These are phyloP conservation scores for Solanum stenotomum DNA, from an alignment of 257 asterid genomes.

Conservation along the genomic window DNA sequence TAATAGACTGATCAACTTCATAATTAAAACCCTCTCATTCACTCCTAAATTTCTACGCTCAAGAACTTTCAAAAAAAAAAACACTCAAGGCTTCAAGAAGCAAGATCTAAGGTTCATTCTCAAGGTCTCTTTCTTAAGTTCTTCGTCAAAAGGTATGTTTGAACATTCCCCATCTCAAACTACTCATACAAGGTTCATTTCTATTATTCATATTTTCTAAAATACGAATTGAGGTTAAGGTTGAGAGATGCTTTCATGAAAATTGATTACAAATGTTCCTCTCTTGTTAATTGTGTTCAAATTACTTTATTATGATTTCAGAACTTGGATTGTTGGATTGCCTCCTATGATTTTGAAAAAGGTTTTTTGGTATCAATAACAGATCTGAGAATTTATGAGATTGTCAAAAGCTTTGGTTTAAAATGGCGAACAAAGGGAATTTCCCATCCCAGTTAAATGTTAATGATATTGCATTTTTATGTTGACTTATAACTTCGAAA, in stretches of 20 bases:
- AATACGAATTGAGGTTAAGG: background rate
- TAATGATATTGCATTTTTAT: background rate
- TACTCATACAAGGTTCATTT: background rate
- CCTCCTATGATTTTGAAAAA: background rate
- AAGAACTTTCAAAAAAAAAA: too few relatives aligned
- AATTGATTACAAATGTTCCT: background rate
- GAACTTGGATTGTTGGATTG: background rate
- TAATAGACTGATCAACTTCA: background rate
- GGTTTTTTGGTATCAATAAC: background rate
- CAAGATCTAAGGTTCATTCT: background rate
- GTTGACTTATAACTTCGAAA: background rate
- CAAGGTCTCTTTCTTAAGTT: background rate
- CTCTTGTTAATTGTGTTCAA: background rate
- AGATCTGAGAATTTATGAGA: background rate
- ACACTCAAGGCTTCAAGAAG: background rate
- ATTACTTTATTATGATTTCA: background rate
- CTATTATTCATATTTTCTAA: background rate
- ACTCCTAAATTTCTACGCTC: background rate
- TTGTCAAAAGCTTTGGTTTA: background rate
- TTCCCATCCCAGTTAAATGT: background rate
- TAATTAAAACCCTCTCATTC: background rate
- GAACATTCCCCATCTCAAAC: background rate
- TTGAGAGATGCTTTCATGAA: background rate
- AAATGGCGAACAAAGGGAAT: background rate
- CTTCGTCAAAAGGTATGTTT: background rate